Base-by-base conservation (phyloP, 73 alveolate genomes). In the Durusdinium trenchii region DNA sequence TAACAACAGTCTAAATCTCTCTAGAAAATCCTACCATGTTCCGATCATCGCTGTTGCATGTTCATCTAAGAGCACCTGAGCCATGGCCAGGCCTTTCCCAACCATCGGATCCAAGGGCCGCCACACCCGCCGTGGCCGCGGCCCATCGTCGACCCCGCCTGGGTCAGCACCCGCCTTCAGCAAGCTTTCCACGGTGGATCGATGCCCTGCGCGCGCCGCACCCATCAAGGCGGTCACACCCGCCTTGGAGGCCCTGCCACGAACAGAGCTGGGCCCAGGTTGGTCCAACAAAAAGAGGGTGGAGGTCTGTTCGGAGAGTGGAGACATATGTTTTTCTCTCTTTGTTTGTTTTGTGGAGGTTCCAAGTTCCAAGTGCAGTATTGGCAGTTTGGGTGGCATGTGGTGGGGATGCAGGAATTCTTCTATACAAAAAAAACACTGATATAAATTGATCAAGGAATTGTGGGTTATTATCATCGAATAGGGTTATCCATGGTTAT, bases 221-320 rank as follows among this genome's bases (percentile, higher is more conserved):
- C 89, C 89, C 98, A 91, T 91, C 36, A 91, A 60, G 35, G 98
- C 54, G 4, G 98, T 91, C 48, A 91, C 98, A 9, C 98, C 98
- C 9, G 98, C 98, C 43, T 40, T 91, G 98, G 98, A 91, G 3
- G 89, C 28, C 98, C 98, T 91, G 61, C 83, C 1, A 32, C 46
- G 69, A 26, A 30, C 18, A 1, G 1, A 2, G 38, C 40, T 14
- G 20, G 52, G 54, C 26, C n/a, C 73, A 60, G 30, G 73, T 23
- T 60, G 12, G 12, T 57, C 23, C 23, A 57, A 23, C 73, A 60
- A 60, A 2, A 60, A 1, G 30, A 60, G 30, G 12, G 73, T 32
- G n/a, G 4, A 60, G n/a, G 0, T 60, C 73, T 60, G n/a, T 32
- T 23, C 18, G 18, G 18, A 60, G 73, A 60, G 73, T 60, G 73